These are phyloP conservation scores for Alternaria sp. DNA, from an alignment of 2,329 filamentous ascomycete species.

Conservation along the genomic window DNA sequence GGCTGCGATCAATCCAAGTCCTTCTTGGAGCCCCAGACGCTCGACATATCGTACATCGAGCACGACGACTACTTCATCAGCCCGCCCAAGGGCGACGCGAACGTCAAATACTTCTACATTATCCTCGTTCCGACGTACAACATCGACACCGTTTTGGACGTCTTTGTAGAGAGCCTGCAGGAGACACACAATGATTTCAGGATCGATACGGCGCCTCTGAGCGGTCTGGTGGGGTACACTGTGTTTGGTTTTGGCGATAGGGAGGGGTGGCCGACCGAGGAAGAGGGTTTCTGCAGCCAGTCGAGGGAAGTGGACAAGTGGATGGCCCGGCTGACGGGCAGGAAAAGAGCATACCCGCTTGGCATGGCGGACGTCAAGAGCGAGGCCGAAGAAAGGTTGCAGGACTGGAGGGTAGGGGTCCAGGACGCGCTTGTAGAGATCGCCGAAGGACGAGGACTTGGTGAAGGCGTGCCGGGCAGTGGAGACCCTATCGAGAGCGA, in stretches of 20 bases:
- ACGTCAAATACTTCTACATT: conserved; percentile 77
- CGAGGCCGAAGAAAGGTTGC: conserved; percentile 71
- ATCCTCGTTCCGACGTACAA: conserved; percentile 91
- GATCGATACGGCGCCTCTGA: conserved; percentile 87
- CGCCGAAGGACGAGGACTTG: conserved; percentile 61
- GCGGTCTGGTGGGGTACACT: conserved; percentile 80
- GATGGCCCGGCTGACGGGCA: conserved; percentile 92
- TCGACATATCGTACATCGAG: conserved; percentile 86
- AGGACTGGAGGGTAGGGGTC: conserved; percentile 81
- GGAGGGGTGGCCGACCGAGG: conserved; percentile 90
- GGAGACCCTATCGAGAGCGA: conserved; percentile 87
- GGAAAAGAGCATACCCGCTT: conserved; percentile 86
- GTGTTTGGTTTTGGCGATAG: conserved; percentile 94
- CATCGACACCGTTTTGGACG: conserved; percentile 90
- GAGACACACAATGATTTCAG: conserved; percentile 98
- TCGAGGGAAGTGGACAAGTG: conserved; percentile 90
- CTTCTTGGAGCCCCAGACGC: conserved; percentile 67
- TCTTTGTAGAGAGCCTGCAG: conserved; percentile 83
- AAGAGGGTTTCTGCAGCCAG: conserved; percentile 91
- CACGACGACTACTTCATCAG: conserved; percentile 92
- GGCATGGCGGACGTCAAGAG: conserved; percentile 86
- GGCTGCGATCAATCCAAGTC: conserved; percentile 45
- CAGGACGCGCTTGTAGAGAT: conserved; percentile 73
- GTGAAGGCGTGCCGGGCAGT: conserved; percentile 77
- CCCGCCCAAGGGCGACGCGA: conserved; percentile 67